Base-by-base conservation (phyloP, 495 filamentous ascomycete species). In the Daldinia bambusicola region DNA sequence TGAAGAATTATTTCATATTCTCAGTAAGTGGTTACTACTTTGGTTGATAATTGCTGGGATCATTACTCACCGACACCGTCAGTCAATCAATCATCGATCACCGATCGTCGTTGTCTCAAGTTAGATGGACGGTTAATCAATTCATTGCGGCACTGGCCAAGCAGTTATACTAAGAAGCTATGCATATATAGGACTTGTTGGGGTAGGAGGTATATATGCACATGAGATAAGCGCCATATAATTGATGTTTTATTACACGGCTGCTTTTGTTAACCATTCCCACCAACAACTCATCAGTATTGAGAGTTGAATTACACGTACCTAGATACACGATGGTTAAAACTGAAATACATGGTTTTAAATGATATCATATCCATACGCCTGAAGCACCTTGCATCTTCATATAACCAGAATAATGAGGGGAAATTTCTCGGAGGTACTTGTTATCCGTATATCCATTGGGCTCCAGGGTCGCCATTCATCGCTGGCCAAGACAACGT, bases 401-500 rank as follows among this genome's bases (percentile, higher is more conserved):
- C 43, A 48, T 48, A 48, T 48, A 48, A 18, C 10, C 18, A 9
- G 22, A 48, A 48, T 5, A 20, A 4, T 2, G 9, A 4, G 20
- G 20, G 18, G 43, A 48, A 48, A 48, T 12, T 20, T 20, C 7
- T 16, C 22, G 20, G 43, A 10, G 20, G 7, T 1, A 38, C 36
- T 18, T 57, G 58, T 36, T 66, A 51, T 4, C 40, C 41, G 41
- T 53, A 63, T 20, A 52, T 31, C 69, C 63, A 71, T 38, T 66
- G 63, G 34, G 22, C 45, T 22, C 56, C 34, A 6, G 41, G 30
- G 18, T 71, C 63, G 57, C 18, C 26, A 40, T 30, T 63, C 69
- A 67, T 67, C 10, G 66, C 51, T 3, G 63, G 53, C 69, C 69
- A 71, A 7, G 53, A 51, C 6, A 63, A n/a, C 48, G 66, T 53